Base-by-base conservation (phyloP, 306 rosid genomes). In the Cicer pinnatifidum region DNA sequence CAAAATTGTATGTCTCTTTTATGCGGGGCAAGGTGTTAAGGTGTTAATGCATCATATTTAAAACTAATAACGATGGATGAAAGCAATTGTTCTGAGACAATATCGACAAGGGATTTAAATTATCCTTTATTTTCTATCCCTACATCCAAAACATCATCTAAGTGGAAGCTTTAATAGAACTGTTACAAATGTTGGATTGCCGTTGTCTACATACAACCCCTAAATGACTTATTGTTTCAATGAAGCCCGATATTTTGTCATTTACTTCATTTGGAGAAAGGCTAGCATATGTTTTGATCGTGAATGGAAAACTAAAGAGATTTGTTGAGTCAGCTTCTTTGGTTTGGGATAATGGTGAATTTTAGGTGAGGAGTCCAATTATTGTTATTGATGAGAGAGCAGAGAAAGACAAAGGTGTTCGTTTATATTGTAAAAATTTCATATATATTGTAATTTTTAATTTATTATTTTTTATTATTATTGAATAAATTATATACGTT, bases 351-450 rank as follows among this genome's bases (percentile, higher is more conserved):
- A 89, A 85, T 48, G 88, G 84, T 3, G 12, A 33, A 0, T 50
- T 50, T 66, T 71, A 83, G 67, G 86, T 89, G 33, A 85, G 85
- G 51, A 89, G 89, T 17, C 91, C 86, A 35, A 83, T 89, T 53
- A 47, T 71, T 28, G 83, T 84, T 59, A 59, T 17, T 65, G 56
- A 50, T 61, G 28, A 23, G 28, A 23, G 28, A 23, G 0, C 28
- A 23, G 1, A 23, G 3, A 23, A 23, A 23, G 28, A 23, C 0
- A 23, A 23, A 23, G 0, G 28, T 23, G 28, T 23, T 23, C 28
- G 33, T 28, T 28, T 28, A 3, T 28, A 28, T 28, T 28, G 33
- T 28, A 28, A 3, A 28, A 0, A 3, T 28, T 28, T 28, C 4
- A 28, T 28, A 28, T 3, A 28, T 3, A 28, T 28, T 28, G 2